Evolutionary conservation across 2,329 filamentous ascomycete species (phyloP), one percentile per base, ranked within the genome.

Genomic region (Fusarium pseudocircinatum): DNA sequence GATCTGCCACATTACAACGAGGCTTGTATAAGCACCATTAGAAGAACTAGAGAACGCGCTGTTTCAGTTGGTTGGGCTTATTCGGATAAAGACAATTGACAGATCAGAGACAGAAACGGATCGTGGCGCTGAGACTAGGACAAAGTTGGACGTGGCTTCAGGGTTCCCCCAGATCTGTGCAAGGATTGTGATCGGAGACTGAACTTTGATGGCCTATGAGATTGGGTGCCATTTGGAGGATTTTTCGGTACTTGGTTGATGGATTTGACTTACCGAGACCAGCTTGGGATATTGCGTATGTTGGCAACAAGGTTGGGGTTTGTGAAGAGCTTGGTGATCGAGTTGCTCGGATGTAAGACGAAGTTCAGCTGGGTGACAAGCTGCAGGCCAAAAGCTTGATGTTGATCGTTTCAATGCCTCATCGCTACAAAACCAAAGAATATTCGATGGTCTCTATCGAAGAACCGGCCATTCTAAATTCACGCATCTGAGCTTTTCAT

Each of bases 51-150:
- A 37, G 10, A 47, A 47, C 7, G 26, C 3, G 6, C 24, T 16
- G 15, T 26, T 13, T n/a, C 11, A 16, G 16, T 2, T 8, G 6
- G 6, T 13, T 16, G 2, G 3, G 18, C 32, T 12, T 10, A n/a
- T 15, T 18, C 15, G 22, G 32, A 30, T 20, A 39, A 37, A 49
- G 46, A 4, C 20, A 40, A 28, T 22, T 34, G 60, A 22, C 26
- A 43, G 30, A 50, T 53, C 44, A 20, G 34, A 20, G 32, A 50
- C 53, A 63, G 37, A 70, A 58, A 28, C 63, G 28, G 53, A 71
- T 11, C 30, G 28, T 63, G 61, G 58, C 66, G 66, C 13, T 39
- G 18, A 6, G 3, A 13, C 53, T 30, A 52, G 7, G 22, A 56
- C 43, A 6, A 4, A 28, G 2, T 6, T 16, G 11, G 24, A 6